These are phyloP conservation scores for Solanum hybrid DNA, from an alignment of 305 asterid genomes.

Conservation along the genomic window DNA sequence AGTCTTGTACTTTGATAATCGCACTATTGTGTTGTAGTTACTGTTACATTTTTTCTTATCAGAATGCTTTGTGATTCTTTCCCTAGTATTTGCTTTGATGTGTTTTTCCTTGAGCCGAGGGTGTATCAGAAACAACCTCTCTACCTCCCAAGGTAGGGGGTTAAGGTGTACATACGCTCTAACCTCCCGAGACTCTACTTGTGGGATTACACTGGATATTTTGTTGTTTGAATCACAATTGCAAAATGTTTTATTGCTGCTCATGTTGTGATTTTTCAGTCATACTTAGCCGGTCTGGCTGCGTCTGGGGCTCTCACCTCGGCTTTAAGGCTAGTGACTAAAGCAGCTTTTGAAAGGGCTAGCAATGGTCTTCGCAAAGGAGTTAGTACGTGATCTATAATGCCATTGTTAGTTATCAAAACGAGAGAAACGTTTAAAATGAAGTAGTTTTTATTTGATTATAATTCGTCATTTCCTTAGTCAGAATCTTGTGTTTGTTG, in stretches of 20 bases:
- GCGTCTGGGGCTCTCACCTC: conserved; percentile 91
- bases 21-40: background rate
- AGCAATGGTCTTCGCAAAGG: conserved; percentile 76
- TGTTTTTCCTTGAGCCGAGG: background rate
- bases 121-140: background rate
- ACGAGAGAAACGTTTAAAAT: background rate
- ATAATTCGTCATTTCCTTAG: background rate
- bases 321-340: conserved; percentile 60
- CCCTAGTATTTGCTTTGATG: background rate
- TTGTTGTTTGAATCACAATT: background rate
- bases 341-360: conserved; percentile 65
- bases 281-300: conserved; percentile 74
- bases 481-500: background rate
- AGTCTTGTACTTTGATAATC: background rate
- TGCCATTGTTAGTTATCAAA: background rate
- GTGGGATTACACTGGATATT: background rate
- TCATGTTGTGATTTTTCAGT: conserved; percentile 25
- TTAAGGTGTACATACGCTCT: background rate
- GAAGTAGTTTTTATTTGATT: background rate
- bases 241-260: background rate
- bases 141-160: background rate
- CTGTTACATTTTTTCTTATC: background rate
- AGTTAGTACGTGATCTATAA: conserved; percentile 36
- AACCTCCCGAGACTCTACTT: background rate
- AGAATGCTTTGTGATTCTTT: background rate